Evolutionary conservation across 371 early-diverging fungal genomes (phyloP), one percentile per base, ranked within the genome.

Genomic region (Syncephalastrum contaminatum): DNA sequence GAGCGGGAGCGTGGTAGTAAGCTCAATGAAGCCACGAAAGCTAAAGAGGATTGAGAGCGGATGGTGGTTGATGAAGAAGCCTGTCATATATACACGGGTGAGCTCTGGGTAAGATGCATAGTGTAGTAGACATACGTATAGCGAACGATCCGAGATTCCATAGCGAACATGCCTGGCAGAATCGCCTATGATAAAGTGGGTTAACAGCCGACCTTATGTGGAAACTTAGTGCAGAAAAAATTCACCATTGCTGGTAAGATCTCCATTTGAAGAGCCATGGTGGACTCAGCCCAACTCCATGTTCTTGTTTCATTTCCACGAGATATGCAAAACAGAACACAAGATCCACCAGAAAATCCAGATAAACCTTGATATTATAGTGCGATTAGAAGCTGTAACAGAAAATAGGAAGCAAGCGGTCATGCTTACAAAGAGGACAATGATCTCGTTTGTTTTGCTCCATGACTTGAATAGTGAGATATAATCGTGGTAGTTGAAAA

Each of bases 301-400:
- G 53, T 18, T 71, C 65, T 36, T 58, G 65, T 58, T 85, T 72
- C 2, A 79, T 62, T 39, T 85, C 84, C 12, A 70, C 64, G 25
- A 85, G 55, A 54, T 85, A 85, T 24, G 82, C 63, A n/a, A 72
- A 59, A 53, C 81, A 82, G 51, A 82, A 81, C 19, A 80, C 49
- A 0, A 73, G 51, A 53, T 85, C 84, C 6, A 76, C 75, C 5
- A 67, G 43, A 54, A 74, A 56, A 50, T 30, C 36, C 36, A 30
- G 36, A 30, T 30, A 30, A 30, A 30, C 36, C 36, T 30, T 30
- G 36, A 30, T 30, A 30, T 8, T 30, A 10, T 2, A 30, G 36
- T 8, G 5, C 36, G 0, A 30, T 30, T 6, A 30, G 36, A 30
- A 30, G 36, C 12, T 30, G 36, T 2, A 30, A 6, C 10, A 30